phyloP scores from a whole-genome alignment of 345 rosid species.

The Linum usitatissimum region DNA sequence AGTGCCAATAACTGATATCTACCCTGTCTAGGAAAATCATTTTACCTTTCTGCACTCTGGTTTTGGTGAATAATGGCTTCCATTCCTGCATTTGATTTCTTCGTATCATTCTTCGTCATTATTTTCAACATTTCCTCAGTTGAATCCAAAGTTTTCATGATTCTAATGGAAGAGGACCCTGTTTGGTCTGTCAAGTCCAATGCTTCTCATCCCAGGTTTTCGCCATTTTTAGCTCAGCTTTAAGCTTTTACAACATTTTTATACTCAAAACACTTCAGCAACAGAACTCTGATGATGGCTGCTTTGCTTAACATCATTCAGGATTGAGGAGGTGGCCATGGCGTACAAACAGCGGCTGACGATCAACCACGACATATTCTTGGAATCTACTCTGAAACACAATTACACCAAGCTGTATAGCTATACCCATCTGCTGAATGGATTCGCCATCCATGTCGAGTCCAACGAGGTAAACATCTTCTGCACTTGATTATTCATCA shows the following conservation, averaged over 20 bases:
- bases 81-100: slow-evolving; percentile 1
- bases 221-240: too few relatives aligned
- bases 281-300: too few relatives aligned
- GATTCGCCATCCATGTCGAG: slow-evolving; percentile 29
- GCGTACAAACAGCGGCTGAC: background rate
- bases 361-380: background rate
- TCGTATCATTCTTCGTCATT: slow-evolving; percentile 5
- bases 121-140: slow-evolving; percentile 1
- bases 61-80: slow-evolving; percentile 10
- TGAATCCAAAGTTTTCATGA: slow-evolving; percentile 28
- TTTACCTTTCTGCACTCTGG: background rate
- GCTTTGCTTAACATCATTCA: background rate
- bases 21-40: background rate
- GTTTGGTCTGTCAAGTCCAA: slow-evolving; percentile 18
- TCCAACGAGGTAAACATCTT: slow-evolving; percentile 26
- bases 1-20: background rate
- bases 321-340: background rate
- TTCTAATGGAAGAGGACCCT: slow-evolving; percentile 28
- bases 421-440: slow-evolving; percentile 36
- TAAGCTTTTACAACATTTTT: too few relatives aligned
- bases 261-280: too few relatives aligned
- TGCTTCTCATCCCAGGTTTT: slow-evolving; percentile 13
- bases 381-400: background rate
- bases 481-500: background rate
- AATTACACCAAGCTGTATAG: slow-evolving; percentile 34